Evolutionary conservation across 768 basidiomycete genomes (phyloP).

Genomic region (Serendipita sp.): DNA sequence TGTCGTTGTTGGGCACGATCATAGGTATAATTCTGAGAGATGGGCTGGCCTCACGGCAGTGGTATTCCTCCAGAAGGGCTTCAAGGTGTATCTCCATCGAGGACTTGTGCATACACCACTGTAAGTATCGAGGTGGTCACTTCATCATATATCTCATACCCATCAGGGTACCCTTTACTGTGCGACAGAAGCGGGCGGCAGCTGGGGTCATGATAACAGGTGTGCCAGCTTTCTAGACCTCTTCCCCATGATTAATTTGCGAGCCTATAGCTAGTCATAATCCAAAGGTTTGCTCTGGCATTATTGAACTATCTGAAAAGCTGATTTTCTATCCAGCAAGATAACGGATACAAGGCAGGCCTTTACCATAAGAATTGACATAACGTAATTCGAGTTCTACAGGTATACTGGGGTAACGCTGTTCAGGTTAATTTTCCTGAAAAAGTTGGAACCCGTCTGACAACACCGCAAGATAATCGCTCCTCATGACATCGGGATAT

Average conservation of each 20-base stretch:
- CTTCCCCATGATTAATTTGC: not conserved
- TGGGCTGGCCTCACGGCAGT: constrained; percentile 66
- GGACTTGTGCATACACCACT: constrained; percentile 71
- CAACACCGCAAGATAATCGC: constrained; percentile 46
- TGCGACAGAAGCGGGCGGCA: constrained; percentile 48
- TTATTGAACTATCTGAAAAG: not conserved
- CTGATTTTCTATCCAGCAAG: constrained; percentile 30
- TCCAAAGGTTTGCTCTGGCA: constrained; percentile 38
- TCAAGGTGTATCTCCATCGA: constrained; percentile 52
- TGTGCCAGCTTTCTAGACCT: constrained; percentile 16
- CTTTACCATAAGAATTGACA: not conserved
- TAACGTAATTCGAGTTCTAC: not conserved
- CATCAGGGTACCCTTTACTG: constrained; percentile 63
- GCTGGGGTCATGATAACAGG: constrained; percentile 88
- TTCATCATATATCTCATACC: constrained; percentile 4
- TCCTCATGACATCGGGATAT: constrained; percentile 70
- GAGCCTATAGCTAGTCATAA: constrained; percentile 56
- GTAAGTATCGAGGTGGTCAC: constrained; percentile 23
- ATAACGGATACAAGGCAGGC: constrained; percentile 74
- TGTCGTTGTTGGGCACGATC: constrained; percentile 74
- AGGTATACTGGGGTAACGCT: constrained; percentile 86
- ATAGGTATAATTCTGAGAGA: constrained; percentile 58
- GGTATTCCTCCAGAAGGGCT: constrained; percentile 44
- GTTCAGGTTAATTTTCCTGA: constrained; percentile 39
- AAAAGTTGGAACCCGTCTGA: constrained; percentile 7